Conservation (phyloP, 2,329 filamentous ascomycete genomes). For the Coniochaeta sp. region DNA sequence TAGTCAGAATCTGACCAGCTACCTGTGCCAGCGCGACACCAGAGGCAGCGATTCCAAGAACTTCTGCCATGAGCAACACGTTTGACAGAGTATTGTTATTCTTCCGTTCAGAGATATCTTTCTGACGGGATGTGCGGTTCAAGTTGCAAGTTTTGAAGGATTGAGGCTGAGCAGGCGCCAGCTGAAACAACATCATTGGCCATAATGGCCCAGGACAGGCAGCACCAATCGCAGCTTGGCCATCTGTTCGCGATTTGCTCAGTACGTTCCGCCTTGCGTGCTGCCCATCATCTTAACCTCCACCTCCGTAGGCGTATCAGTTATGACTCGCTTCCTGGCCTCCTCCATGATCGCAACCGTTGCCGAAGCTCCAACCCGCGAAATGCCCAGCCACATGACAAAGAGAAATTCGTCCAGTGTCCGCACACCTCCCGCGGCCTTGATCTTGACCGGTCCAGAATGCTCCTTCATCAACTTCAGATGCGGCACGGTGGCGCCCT, state of each 20-base stretch:
- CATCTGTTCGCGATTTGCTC: no score
- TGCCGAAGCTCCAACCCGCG: constrained; percentile 48
- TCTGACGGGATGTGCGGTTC: no score
- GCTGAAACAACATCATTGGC: no score
- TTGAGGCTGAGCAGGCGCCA: no score
- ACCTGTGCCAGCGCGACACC: background rate
- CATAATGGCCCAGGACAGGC: no score
- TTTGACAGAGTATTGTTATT: no score
- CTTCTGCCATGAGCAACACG: background rate
- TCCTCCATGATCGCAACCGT: constrained; percentile 49
- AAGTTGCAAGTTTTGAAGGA: no score
- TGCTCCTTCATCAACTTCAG: constrained; percentile 47
- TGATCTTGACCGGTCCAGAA: constrained; percentile 41
- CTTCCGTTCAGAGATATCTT: no score
- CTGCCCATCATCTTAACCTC: background rate
- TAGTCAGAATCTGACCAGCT: background rate
- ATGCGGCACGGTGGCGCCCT: constrained; percentile 43
- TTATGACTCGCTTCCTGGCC: constrained; percentile 41
- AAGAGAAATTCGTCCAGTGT: constrained; percentile 49
- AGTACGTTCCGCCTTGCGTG: background rate
- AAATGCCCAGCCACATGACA: constrained; percentile 46
- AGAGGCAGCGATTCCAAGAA: background rate
- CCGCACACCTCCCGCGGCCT: constrained; percentile 50
- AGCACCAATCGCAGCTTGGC: no score
- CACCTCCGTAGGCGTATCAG: constrained; percentile 15